Percentiles rank a stretch among this genome's conserved stretches.
phyloP scores from a whole-genome alignment of 805 yeast genomes.

The Torulaspora quercuum region DNA sequence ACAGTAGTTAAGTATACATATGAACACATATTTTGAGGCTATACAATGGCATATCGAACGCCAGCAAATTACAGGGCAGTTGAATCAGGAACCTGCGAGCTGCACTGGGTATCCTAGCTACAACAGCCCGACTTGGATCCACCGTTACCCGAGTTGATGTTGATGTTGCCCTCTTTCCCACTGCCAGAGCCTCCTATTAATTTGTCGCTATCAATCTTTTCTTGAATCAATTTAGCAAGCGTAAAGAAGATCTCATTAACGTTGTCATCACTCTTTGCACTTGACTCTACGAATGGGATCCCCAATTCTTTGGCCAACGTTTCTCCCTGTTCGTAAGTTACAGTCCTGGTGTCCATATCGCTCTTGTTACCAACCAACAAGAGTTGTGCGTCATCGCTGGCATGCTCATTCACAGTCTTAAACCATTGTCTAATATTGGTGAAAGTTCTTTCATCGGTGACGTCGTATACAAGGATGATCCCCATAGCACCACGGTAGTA shows the following conservation, averaged over 20 bases:
- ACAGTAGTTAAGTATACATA: no score
- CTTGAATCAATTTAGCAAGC: conserved; percentile 82
- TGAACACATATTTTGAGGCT: no score
- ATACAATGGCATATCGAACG: no score
- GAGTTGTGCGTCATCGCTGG: conserved; percentile 91
- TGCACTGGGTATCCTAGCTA: no score
- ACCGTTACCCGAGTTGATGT: conserved; percentile 45
- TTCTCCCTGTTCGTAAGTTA: conserved; percentile 86
- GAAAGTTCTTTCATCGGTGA: conserved; percentile 85
- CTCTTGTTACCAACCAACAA: conserved; percentile 94
- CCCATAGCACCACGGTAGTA: conserved; percentile 90
- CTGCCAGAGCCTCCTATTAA: conserved; percentile 51
- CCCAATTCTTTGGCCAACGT: conserved; percentile 80
- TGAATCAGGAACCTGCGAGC: no score
- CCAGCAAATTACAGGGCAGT: no score
- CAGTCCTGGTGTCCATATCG: conserved; percentile 86
- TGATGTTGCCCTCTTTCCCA: conserved; percentile 46
- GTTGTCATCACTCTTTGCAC: conserved; percentile 89
- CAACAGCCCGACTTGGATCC: conserved; percentile 50
- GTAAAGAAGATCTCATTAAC: conserved; percentile 91
- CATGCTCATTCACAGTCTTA: conserved; percentile 93
- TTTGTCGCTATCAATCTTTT: conserved; percentile 54
- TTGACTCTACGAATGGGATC: conserved; percentile 90
- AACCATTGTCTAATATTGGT: conserved; percentile 93
- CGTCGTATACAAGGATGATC: conserved; percentile 78